phyloP scores from a whole-genome alignment of 352 stramenopile species.

The Phytophthora foliorum region DNA sequence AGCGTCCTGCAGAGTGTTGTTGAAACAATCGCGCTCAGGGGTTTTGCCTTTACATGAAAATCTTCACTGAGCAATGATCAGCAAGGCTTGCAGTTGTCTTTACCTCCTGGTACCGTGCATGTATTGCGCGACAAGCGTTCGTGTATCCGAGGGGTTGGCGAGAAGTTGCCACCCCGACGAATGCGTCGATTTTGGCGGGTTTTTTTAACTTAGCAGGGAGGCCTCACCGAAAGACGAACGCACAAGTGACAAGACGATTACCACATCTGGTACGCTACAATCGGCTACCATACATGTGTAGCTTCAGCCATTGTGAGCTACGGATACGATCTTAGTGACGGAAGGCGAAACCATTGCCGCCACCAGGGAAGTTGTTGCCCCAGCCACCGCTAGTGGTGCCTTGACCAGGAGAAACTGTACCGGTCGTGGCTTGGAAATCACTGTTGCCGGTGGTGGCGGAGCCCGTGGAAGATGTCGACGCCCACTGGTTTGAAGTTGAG shows the following conservation, averaged over 20 bases:
- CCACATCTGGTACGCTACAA: neutral
- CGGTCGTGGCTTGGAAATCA: constrained; percentile 26
- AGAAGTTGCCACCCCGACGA: too few relatives aligned
- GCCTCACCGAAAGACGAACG: neutral
- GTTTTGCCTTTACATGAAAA: neutral
- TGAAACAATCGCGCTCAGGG: too few relatives aligned
- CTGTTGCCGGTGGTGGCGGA: constrained; percentile 20
- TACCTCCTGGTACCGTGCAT: too few relatives aligned
- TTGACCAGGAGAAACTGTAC: constrained; percentile 27
- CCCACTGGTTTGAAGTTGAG: constrained; percentile 20
- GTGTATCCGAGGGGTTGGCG: too few relatives aligned
- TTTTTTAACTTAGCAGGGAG: neutral
- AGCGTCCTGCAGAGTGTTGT: neutral
- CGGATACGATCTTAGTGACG: constrained; percentile 18
- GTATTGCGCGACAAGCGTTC: neutral
- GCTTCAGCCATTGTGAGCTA: neutral
- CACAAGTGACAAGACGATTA: neutral
- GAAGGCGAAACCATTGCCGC: constrained; percentile 30
- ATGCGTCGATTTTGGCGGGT: neutral
- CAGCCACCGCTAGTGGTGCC: constrained; percentile 20
- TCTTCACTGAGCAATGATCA: too few relatives aligned
- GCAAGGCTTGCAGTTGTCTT: too few relatives aligned
- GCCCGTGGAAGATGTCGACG: constrained; percentile 3
- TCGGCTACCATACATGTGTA: neutral
- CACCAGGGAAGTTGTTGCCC: constrained; percentile 22